Evolutionary conservation across 148 eudicot genomes (phyloP).

Genomic region (Mesembryanthemum crystallinum): DNA sequence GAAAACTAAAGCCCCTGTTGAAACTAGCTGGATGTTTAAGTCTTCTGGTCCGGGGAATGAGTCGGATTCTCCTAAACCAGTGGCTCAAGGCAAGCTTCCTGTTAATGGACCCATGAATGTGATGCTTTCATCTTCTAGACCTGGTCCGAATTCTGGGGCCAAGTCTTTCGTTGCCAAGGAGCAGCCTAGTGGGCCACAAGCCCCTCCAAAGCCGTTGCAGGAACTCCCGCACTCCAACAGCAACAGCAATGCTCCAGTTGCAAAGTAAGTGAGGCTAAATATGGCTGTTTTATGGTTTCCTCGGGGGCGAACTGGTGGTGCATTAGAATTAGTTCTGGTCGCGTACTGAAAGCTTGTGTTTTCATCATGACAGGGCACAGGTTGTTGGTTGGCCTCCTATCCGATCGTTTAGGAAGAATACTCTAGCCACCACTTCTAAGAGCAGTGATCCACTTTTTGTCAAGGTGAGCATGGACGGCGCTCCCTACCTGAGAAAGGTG

Average conservation of each 20-base stretch:
- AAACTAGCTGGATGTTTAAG: constrained; percentile 58
- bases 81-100: constrained; percentile 43
- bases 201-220: constrained; percentile 40
- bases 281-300: not conserved
- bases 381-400: constrained; percentile 97
- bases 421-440: constrained; percentile 60
- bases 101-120: constrained; percentile 31
- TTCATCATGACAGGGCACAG: constrained; percentile 60
- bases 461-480: constrained; percentile 97
- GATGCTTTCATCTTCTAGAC: constrained; percentile 28
- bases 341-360: constrained; percentile 17
- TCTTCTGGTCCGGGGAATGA: constrained; percentile 27
- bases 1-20: constrained; percentile 20
- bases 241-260: constrained; percentile 56
- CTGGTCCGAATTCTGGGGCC: constrained; percentile 18
- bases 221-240: constrained; percentile 38
- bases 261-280: constrained; percentile 51
- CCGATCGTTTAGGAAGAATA: constrained; percentile 69
- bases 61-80: constrained; percentile 35
- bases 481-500: constrained; percentile 86
- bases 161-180: constrained; percentile 16
- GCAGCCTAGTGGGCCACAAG: constrained; percentile 37
- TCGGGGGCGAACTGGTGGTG: not conserved
- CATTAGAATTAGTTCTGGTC: too few relatives aligned
- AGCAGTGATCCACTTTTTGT: constrained; percentile 65